Base-by-base conservation (phyloP, 345 rosid species). In the Eucalyptus marginata region DNA sequence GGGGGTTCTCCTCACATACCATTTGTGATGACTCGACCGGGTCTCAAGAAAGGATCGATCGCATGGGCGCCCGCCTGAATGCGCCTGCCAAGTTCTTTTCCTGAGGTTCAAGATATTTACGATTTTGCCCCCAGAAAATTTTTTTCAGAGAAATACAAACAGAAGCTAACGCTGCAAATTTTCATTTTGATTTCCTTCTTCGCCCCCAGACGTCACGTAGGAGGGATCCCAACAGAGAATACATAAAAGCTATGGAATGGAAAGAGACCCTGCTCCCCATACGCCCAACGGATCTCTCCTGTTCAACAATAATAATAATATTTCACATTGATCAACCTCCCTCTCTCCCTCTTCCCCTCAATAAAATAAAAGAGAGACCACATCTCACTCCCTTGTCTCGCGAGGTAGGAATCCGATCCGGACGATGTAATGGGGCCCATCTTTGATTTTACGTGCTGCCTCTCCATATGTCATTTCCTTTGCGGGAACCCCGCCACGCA, bases 401-500 rank as follows among this genome's bases (percentile, higher is more conserved):
- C 7, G n/a, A 58, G 64, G 64, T 7, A 7, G 40, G 76, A 66
- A 66, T 66, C 0, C 6, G 1, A 15, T 7, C 5, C 1, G 2
- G n/a, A n/a, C n/a, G n/a, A n/a, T n/a, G n/a, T n/a, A n/a, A n/a
- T n/a, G n/a, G n/a, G 40, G 40, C 40, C 40, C 40, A 36, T 36
- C 40, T 36, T 36, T 36, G 4, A 36, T 7, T n/a, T 15, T 66
- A 14, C 22, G 79, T 66, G 6, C 20, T 15, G 79, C 40, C 79
- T 66, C 79, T 31, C 22, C 40, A 66, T 7, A n/a, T 31, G 40
- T 2, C 79, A 15, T 66, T 66, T 31, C 79, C 33, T 66, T 3
- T 31, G 0, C 1, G 20, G 3, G 3, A 62, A 10, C 2, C 15
- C 0, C 8, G 4, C 14, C 1, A 12, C 0, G 0, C n/a, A 0